Evolutionary conservation across 179 eudicot genomes (phyloP).

Genomic region (Actinidia chinensis): DNA sequence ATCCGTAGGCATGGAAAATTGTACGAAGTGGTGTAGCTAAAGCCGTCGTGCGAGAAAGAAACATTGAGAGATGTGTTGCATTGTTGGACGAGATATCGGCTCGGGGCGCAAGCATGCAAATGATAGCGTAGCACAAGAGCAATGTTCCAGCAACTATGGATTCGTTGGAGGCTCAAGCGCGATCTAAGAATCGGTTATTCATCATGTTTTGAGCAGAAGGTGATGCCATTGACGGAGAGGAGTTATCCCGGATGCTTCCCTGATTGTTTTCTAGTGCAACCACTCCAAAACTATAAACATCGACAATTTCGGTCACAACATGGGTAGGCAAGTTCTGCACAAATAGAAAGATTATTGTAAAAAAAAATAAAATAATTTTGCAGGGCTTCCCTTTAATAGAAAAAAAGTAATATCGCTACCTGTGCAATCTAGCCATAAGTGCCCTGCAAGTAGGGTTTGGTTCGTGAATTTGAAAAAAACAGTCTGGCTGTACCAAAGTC

Average conservation of each 20-base stretch:
- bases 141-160: conserved; percentile 4
- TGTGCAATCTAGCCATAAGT: conserved; percentile 54
- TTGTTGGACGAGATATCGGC: conserved; percentile 34
- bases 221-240: not conserved
- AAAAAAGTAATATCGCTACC: conserved; percentile 20
- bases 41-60: not conserved
- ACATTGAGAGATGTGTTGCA: conserved; percentile 19
- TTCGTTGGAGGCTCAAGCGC: conserved; percentile 19
- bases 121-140: conserved; percentile 21
- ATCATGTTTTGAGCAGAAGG: not conserved
- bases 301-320: conserved; percentile 32
- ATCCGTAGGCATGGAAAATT: too few species aligned
- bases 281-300: conserved; percentile 38
- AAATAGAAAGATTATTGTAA: not conserved
- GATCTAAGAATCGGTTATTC: conserved; percentile 28
- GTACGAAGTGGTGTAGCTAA: not conserved
- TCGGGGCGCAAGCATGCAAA: conserved; percentile 21
- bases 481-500: conserved; percentile 53
- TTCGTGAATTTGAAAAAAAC: conserved; percentile 35
- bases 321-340: conserved; percentile 22
- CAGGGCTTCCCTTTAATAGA: not conserved
- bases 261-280: conserved; percentile 32
- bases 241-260: conserved; percentile 37
- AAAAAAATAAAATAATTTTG: not conserved
- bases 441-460: conserved; percentile 42